Conservation (phyloP, 2,329 filamentous ascomycete species). For the Bipolaris bicolor region DNA sequence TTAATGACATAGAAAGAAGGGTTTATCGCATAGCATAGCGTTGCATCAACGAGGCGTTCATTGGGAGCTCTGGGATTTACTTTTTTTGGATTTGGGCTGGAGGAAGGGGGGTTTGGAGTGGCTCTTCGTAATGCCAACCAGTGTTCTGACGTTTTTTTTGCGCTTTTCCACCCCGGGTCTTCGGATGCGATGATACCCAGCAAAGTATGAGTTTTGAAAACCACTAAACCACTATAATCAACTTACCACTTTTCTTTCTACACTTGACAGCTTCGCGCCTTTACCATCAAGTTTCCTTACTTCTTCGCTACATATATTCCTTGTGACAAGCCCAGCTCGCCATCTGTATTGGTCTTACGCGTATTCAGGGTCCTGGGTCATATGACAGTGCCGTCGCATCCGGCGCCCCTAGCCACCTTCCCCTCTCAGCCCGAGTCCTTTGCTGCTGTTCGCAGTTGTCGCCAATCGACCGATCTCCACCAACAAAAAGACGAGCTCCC, state of each 20-base stretch:
- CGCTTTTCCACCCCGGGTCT: conserved; percentile 24
- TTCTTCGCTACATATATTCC: background rate
- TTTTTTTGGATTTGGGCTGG: conserved; percentile 7
- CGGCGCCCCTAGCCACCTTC: conserved; percentile 3
- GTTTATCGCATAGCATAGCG: conserved; percentile 26
- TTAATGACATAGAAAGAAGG: conserved; percentile 37
- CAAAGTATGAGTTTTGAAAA: conserved; percentile 21
- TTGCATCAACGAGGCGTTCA: conserved; percentile 35
- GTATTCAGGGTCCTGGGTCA: background rate
- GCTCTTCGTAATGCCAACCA: background rate
- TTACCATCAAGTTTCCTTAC: background rate
- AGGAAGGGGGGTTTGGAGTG: background rate
- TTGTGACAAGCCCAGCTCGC: background rate
- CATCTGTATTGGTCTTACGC: background rate
- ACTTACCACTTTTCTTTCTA: background rate
- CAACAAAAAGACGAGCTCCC: background rate
- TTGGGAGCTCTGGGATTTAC: conserved; percentile 5
- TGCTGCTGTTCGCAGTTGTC: too few species aligned
- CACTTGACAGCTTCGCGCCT: background rate
- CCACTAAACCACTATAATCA: conserved; percentile 4
- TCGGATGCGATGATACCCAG: conserved; percentile 29
- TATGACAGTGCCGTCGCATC: background rate
- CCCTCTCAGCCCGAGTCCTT: background rate
- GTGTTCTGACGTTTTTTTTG: conserved; percentile 8
- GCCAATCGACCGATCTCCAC: background rate